Conservation (phyloP, 257 asterid genomes). For the Linaria vulgaris region DNA sequence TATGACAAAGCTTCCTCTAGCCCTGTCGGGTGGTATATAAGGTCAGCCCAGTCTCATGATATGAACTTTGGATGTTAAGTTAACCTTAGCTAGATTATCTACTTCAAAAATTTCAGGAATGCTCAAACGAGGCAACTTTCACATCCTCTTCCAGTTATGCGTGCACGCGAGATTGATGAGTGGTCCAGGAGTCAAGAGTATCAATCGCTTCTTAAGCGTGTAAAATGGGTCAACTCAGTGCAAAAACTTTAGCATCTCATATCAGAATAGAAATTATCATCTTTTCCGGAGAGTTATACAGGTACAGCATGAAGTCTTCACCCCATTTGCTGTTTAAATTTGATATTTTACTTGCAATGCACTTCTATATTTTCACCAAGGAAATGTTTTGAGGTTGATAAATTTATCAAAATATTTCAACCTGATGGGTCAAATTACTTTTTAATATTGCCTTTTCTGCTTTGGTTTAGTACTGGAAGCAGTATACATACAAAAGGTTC, state of each 20-base stretch:
- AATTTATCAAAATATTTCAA: background rate
- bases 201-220: constrained; percentile 58
- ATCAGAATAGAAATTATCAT: constrained; percentile 2
- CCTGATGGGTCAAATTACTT: constrained; percentile 11
- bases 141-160: constrained; percentile 92
- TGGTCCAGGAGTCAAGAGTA: constrained; percentile 91
- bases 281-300: constrained; percentile 27
- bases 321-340: constrained; percentile 5
- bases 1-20: constrained; percentile 93
- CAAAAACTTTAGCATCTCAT: constrained; percentile 30
- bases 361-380: background rate
- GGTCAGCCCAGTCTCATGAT: constrained; percentile 38
- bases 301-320: constrained; percentile 26
- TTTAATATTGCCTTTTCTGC: constrained; percentile 4
- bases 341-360: background rate
- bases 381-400: background rate
- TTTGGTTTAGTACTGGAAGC: constrained; percentile 28
- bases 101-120: constrained; percentile 47
- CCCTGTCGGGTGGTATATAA: constrained; percentile 91
- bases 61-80: constrained; percentile 16
- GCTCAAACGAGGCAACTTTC: constrained; percentile 97
- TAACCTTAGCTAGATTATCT: constrained; percentile 3
- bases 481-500: constrained; percentile 24
- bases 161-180: constrained; percentile 93
- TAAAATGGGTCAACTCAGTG: constrained; percentile 40